phyloP scores from a whole-genome alignment of 2,329 filamentous ascomycete species.

The Akanthomyces uredinophilus region DNA sequence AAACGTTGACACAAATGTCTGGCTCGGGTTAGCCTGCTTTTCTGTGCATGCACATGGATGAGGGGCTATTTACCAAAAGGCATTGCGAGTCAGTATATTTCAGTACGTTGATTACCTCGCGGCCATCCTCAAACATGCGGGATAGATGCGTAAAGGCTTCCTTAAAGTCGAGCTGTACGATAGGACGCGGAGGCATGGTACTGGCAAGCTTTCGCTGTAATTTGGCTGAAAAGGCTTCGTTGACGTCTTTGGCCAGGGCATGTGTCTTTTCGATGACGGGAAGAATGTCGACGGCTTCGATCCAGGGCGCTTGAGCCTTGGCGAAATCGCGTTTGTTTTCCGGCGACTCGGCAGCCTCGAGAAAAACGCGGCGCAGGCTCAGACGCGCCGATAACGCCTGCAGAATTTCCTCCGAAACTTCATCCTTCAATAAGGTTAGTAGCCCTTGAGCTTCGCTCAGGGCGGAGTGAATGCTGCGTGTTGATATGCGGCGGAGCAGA shows the following conservation, averaged over 20 bases:
- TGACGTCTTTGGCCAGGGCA: constrained; percentile 57
- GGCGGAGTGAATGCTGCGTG: constrained; percentile 48
- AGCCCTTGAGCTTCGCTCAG: constrained; percentile 52
- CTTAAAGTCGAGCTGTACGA: constrained; percentile 70
- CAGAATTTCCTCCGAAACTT: constrained; percentile 36
- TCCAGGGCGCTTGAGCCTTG: constrained; percentile 47
- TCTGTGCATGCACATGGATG: not conserved
- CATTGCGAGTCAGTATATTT: constrained; percentile 64
- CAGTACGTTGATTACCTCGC: constrained; percentile 62
- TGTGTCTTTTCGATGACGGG: constrained; percentile 55
- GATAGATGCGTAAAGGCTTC: constrained; percentile 67
- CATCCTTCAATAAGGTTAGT: constrained; percentile 38
- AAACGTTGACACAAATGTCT: constrained; percentile 71
- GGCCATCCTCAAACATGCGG: constrained; percentile 66
- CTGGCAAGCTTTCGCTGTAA: constrained; percentile 88
- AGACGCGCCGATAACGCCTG: constrained; percentile 61
- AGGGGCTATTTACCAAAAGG: constrained; percentile 51
- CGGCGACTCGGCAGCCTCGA: constrained; percentile 48
- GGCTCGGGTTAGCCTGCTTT: not conserved
- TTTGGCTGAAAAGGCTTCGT: constrained; percentile 82
- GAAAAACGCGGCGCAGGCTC: constrained; percentile 58
- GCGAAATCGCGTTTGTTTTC: constrained; percentile 41
- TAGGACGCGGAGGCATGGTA: constrained; percentile 86
- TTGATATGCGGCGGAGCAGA: constrained; percentile 61
- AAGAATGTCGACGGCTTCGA: constrained; percentile 45